phyloP scores from a whole-genome alignment of 2,329 filamentous ascomycete genomes.

The Fusarium nurragi region DNA sequence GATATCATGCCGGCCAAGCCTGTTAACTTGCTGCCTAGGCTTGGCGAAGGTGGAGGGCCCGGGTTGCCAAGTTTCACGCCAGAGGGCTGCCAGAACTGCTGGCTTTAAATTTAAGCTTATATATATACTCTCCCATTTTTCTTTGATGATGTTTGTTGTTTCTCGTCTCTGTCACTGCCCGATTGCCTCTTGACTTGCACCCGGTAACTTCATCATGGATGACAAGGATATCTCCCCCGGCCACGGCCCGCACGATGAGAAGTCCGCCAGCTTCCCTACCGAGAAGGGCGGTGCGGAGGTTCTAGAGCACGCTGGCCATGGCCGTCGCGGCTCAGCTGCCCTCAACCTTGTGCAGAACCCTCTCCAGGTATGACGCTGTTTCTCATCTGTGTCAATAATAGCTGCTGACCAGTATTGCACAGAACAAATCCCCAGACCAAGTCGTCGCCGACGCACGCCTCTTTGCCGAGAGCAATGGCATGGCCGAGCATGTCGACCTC shows the following conservation, averaged over 20 bases:
- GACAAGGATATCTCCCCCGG: conserved; percentile 22
- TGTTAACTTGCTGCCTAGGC: conserved; percentile 30
- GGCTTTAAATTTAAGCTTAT: conserved; percentile 32
- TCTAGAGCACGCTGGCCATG: conserved; percentile 9
- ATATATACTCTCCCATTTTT: background rate
- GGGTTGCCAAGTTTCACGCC: conserved; percentile 21
- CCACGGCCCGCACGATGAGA: conserved; percentile 18
- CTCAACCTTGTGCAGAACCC: conserved; percentile 21
- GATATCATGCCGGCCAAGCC: conserved; percentile 24
- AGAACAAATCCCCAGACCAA: conserved; percentile 11
- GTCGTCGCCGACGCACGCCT: conserved; percentile 8
- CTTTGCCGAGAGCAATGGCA: conserved; percentile 19
- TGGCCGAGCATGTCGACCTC: conserved; percentile 18
- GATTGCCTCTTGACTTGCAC: background rate
- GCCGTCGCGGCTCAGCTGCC: conserved; percentile 11
- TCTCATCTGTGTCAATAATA: fast-evolving
- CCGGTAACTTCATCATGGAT: conserved; percentile 3
- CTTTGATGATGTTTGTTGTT: background rate
- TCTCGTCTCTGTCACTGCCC: background rate
- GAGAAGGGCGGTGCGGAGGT: conserved; percentile 18
- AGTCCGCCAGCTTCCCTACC: background rate
- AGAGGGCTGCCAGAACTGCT: conserved; percentile 11
- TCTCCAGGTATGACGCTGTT: background rate
- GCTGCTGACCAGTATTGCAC: fast-evolving
- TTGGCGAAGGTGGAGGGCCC: conserved; percentile 17